phyloP scores from a whole-genome alignment of 768 basidiomycete genomes.

The Hydnum rufescens region DNA sequence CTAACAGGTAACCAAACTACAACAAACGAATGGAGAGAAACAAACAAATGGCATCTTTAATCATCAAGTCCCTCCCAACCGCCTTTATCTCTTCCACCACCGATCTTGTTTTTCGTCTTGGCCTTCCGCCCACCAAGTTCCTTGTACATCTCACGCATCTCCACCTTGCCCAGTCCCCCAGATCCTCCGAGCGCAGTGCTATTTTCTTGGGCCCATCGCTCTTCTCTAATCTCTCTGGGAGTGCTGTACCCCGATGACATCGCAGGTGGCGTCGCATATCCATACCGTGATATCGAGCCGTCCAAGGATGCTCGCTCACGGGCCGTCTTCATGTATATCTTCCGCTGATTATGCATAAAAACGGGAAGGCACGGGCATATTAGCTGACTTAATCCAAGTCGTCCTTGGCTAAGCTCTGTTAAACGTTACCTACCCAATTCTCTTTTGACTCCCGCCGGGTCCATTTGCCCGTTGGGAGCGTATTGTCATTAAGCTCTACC shows the following conservation, averaged over 20 bases:
- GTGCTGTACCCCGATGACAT: constrained; percentile 48
- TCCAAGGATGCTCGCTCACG: constrained; percentile 23
- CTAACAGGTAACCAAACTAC: too few relatives aligned
- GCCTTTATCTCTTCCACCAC: constrained; percentile 54
- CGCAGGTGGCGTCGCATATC: constrained; percentile 20
- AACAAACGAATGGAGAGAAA: too few relatives aligned
- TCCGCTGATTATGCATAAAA: too few relatives aligned
- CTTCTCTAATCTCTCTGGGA: constrained; percentile 58
- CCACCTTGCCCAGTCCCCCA: constrained; percentile 47
- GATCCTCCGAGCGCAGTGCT: constrained; percentile 24
- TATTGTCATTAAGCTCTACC: constrained; percentile 68
- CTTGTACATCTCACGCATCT: constrained; percentile 87
- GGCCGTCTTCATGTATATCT: constrained; percentile 25
- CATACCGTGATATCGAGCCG: constrained; percentile 15
- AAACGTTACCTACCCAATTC: constrained; percentile 43
- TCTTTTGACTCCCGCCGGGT: constrained; percentile 86
- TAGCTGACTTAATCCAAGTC: constrained; percentile 8
- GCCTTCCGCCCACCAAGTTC: constrained; percentile 72
- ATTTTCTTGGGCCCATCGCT: constrained; percentile 43
- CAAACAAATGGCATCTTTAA: too few relatives aligned
- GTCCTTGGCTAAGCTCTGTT: background rate
- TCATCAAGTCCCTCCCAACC: constrained; percentile 39
- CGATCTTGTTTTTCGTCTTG: constrained; percentile 53
- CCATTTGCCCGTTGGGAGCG: constrained; percentile 70
- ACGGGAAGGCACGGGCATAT: too few relatives aligned